phyloP scores from a whole-genome alignment of 1,284 basidiomycete genomes.

The Coniophora puteana region DNA sequence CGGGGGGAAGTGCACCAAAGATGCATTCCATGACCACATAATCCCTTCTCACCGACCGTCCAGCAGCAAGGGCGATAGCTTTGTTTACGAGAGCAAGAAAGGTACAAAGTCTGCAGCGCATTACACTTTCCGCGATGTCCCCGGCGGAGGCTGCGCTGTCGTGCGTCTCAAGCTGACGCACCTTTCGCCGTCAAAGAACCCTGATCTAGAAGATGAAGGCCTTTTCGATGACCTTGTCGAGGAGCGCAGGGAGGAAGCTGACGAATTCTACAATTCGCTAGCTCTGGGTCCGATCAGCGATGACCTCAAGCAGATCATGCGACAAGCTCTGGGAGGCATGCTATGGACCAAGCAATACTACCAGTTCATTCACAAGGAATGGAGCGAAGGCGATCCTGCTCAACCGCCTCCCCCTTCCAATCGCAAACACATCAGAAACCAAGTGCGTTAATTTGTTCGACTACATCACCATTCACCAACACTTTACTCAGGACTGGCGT shows the following conservation, averaged over 20 bases:
- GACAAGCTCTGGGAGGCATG: constrained; percentile 98
- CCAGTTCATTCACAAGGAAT: constrained; percentile 93
- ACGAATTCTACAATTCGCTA: constrained; percentile 91
- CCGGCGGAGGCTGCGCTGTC: constrained; percentile 92
- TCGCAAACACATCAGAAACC: constrained; percentile 84
- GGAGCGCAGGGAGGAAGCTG: constrained; percentile 85
- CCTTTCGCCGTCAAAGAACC: constrained; percentile 68
- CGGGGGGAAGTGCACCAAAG: constrained; percentile 83
- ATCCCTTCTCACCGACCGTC: constrained; percentile 81
- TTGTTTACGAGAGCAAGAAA: constrained; percentile 83
- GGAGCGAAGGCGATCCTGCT: constrained; percentile 92
- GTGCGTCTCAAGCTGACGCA: constrained; percentile 93
- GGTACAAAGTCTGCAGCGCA: constrained; percentile 95
- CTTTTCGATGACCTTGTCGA: constrained; percentile 89
- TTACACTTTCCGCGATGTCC: constrained; percentile 85
- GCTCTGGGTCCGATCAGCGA: constrained; percentile 82
- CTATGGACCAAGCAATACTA: constrained; percentile 99
- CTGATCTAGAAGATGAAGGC: constrained; percentile 83
- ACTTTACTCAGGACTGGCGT: constrained; percentile 71
- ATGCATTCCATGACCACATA: constrained; percentile 98
- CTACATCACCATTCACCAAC: constrained; percentile 4
- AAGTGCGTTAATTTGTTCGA: constrained; percentile 38
- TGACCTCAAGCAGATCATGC: constrained; percentile 93
- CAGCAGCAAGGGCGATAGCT: constrained; percentile 51
- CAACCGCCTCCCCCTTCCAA: constrained; percentile 93